Base-by-base conservation (phyloP, 129 eudicot species). In the Escallonia herrerae region DNA sequence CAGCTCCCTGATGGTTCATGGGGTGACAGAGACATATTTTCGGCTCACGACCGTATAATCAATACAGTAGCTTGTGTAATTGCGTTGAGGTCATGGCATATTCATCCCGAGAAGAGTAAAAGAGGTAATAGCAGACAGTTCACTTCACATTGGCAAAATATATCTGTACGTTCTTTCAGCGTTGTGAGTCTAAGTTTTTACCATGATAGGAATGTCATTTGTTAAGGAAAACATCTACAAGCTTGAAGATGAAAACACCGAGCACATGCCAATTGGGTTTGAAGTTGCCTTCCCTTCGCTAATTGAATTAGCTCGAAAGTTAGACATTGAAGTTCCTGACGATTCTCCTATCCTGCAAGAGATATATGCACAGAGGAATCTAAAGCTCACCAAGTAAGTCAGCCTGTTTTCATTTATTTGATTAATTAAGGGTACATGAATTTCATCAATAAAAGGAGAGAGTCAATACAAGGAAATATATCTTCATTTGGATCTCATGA, bases 221-320 rank as follows among this genome's bases (percentile, higher is more conserved):
- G 64, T 94, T 1, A 82, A 64, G 43, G 84, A 82, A 49, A 94
- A 94, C 53, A 64, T 94, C 7, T 3, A 60, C 46, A 89, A 80
- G 77, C 86, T 94, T 22, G 87, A 59, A 75, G 84, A 89, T 40
- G 99, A 86, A 65, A 79, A 82, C 7, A 73, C 43, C 40, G 99
- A 86, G 75, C 99, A 89, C 59, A 89, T 94, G 99, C 95, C 99
- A 4, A 89, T 94, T 12, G 99, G 97, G 62, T 94, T 94, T 40
- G 99, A 94, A 81, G 94, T 94, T 39, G 97, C 99, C 8, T 85
- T 94, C 13, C 99, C 99, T 51, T 77, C 99, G 1, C 90, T 94
- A 5, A 75, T 94, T 40, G 95, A 94, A 63, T 80, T 77, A 15
- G 99, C 93, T 8, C 78, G 65, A 74, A 84, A 65, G 56, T 58